Base-by-base conservation (phyloP, 768 basidiomycete genomes). In the Boletus rubropictus region DNA sequence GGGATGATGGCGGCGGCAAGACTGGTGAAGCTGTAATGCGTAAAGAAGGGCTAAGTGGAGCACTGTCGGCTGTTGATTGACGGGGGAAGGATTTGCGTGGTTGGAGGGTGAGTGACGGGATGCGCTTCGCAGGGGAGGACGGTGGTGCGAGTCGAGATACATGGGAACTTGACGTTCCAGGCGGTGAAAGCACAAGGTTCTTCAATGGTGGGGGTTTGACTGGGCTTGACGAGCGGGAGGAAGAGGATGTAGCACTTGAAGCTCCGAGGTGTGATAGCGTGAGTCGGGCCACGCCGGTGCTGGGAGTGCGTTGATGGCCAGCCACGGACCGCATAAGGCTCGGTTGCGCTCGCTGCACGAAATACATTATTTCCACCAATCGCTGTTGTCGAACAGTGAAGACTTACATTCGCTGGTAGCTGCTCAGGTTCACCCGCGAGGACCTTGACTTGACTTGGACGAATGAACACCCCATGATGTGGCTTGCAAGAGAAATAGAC, bases 391-490 rank as follows among this genome's bases (percentile, higher is more conserved):
- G 24, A 47, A 38, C 14, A 4, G 28, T 0, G 7, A 20, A n/a
- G 32, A 56, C 64, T 63, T 51, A 66, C 64, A 36, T 33, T 66
- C 27, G 36, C 51, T 27, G 55, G 46, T 12, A 36, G 52, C n/a
- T 53, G 66, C 11, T 65, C 64, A 15, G 53, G 49, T 25, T 66
- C 61, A 8, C 50, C 39, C 15, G 76, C 76, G 57, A 76, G 70
- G 21, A 83, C 65, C 62, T 79, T 89, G 52, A 97, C 88, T 64
- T 91, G 87, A 60, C 86, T 86, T 0, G 87, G 80, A 29, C 89
- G 76, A 5, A 97, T 84, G 62, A 99, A 98, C 24, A 98, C 86
- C 39, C 96, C 96, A 70, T 89, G 72, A 25, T 73, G 72, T 39
- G 74, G 70, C 58, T 76, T 77, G 70, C 92, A 97, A 15, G 70